Evolutionary conservation across 2,329 filamentous ascomycete species (phyloP), one percentile per base, ranked within the genome.

Genomic region (Diaporthe ampelina): DNA sequence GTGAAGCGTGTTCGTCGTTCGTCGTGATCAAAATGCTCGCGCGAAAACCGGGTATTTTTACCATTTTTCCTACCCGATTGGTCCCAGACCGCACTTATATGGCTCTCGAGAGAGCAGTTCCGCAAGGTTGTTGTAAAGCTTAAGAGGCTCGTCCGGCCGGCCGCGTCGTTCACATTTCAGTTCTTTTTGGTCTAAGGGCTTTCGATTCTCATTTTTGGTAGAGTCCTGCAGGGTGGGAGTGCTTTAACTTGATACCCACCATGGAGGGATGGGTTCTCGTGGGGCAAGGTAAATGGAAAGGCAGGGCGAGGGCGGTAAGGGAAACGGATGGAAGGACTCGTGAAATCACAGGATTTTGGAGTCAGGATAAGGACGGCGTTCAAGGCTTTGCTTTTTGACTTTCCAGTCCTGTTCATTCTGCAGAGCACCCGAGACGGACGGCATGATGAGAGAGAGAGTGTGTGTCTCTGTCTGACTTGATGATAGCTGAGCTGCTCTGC

Each of bases 1-100:
- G 81, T 80, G 79, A 83, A 80, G 78, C 75, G 77, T 61, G 73
- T 76, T 70, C 72, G 72, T 58, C 68, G 74, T 48, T 75, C 68
- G 54, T 40, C 71, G 69, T 61, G 50, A 69, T 72, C 48, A 70
- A 50, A 63, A 56, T 74, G 37, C 48, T 72, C 72, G 54, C 24
- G 29, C 50, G 45, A n/a, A 58, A n/a, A 45, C 24, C 45, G 32
- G 54, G 35, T 40, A 37, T 40, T 45, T 57, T 63, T 29, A n/a
- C n/a, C 24, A 13, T 74, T 72, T 61, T 72, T 58, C 29, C 24
- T 52, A 59, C 45, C 72, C 58, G 70, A 59, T 74, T 52, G 63
- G 65, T 70, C 67, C 50, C 59, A 40, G 50, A 74, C 50, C 59
- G 32, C 54, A 65, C 56, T 69, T 72, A 48, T 48, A 71, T 26